Evolutionary conservation across 345 rosid species (phyloP), one percentile per base, ranked within the genome.

Genomic region (Brassica cretica): DNA sequence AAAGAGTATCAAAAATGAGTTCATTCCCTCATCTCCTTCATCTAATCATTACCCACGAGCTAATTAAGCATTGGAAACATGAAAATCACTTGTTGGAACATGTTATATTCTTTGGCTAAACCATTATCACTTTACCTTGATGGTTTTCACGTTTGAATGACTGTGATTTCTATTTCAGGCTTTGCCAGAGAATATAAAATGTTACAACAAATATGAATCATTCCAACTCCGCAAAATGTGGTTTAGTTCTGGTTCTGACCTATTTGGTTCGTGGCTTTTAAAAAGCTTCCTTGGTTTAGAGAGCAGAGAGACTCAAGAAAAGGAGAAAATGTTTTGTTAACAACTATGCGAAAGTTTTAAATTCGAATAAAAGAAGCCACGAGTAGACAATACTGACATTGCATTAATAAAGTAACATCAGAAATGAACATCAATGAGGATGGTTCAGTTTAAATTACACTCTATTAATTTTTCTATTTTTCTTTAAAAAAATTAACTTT

Each of bases 371-470:
- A 56, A 15, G 68, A 60, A 62, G 41, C 70, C 14, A 70, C 56
- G 41, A 78, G 72, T 71, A 65, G 81, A 66, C 72, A 41, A 77
- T 12, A 65, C 76, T 71, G 76, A 12, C 76, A 65, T 21, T 70
- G 46, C 35, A 37, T 77, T 68, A 19, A 62, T 21, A 46, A 69
- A 44, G 74, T 21, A 15, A 41, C 27, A 10, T 74, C 15, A 39
- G 19, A 55, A n/a, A 24, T 39, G 44, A 76, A 44, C 70, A 21
- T 33, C 11, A 44, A 14, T 60, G 35, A 27, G 10, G 39, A 39
- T 37, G 25, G 11, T 35, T 53, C n/a, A 62, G 19, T 67, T 37
- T 39, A 39, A 39, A 10, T 7, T 19, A 44, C 15, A 53, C 24
- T 55, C 9, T 18, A 27, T 15, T 29, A 27, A 4, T 77, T 35